Evolutionary conservation across 768 basidiomycete species (phyloP), one percentile per base, ranked within the genome.

Genomic region (Clitopilus hobsonii): DNA sequence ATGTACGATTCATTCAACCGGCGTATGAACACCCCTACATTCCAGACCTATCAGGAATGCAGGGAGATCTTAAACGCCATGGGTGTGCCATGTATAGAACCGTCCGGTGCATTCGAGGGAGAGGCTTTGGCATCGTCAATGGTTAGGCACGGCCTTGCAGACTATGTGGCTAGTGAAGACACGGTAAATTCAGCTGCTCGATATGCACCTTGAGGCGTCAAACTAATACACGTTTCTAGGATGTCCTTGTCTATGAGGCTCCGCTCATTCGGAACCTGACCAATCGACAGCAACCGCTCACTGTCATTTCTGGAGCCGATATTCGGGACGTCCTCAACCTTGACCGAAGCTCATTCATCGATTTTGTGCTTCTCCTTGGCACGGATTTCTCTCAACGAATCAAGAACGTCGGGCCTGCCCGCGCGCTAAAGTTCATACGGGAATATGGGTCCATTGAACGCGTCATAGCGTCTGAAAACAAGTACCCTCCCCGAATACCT

Each of bases 151-250:
- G 94, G 94, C 2, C 64, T 77, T 45, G 94, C 91, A 0, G 93
- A 97, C 69, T 94, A 82, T 63, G 94, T 96, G 18, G 90, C 83
- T 3, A 95, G 89, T 59, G 94, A 97, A 71, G 94, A 97, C 67
- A 91, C 90, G 22, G 88, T 89, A 65, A 29, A 78, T 56, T 18
- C 27, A 45, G 3, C 22, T 45, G 3, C 22, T 20, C 10, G 6
- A 11, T 18, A 20, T 11, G 4, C 14, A 5, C n/a, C 8, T 11
- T 18, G 18, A 45, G 3, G 41, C n/a, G 22, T 41, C 25, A 52
- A 18, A 23, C 41, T 18, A 28, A 52, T 41, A 28, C 51, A 50
- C 26, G 26, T 27, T 49, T 32, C 5, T 60, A 90, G 88, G 91
- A 94, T 61, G 91, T 93, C 13, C 73, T 94, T 36, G 74, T 89